These are phyloP conservation scores for Rhizopogon vesiculosus DNA, from an alignment of 768 basidiomycete genomes.

Conservation along the genomic window DNA sequence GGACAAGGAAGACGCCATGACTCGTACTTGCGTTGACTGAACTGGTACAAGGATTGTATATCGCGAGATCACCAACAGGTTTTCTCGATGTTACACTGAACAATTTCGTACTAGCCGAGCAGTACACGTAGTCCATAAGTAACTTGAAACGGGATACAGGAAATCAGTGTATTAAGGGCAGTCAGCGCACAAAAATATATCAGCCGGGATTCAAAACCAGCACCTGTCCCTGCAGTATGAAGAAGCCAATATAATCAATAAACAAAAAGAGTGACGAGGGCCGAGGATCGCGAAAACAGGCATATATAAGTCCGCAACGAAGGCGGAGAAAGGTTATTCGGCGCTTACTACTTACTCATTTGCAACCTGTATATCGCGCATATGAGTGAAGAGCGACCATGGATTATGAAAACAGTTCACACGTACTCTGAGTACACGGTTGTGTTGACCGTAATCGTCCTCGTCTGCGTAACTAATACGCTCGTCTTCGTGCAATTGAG, in stretches of 20 bases:
- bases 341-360: background rate
- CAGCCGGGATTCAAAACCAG: background rate
- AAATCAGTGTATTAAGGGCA: background rate
- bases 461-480: conserved; percentile 28
- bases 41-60: too few species aligned
- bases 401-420: background rate
- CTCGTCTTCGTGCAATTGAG: conserved; percentile 10
- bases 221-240: background rate
- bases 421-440: conserved; percentile 25
- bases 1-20: too few species aligned
- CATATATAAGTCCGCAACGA: background rate
- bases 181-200: background rate
- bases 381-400: background rate
- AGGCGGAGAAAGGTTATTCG: background rate
- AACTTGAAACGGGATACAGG: background rate
- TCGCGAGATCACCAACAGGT: background rate
- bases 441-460: conserved; percentile 22
- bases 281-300: too few species aligned
- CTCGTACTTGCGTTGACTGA: too few species aligned
- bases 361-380: background rate
- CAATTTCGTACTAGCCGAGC: background rate
- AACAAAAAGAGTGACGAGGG: background rate
- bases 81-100: background rate
- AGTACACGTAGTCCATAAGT: background rate
- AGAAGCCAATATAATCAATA: background rate